Evolutionary conservation across 78 protist species (phyloP).

Genomic region (Mastigamoeba balamuthi): DNA sequence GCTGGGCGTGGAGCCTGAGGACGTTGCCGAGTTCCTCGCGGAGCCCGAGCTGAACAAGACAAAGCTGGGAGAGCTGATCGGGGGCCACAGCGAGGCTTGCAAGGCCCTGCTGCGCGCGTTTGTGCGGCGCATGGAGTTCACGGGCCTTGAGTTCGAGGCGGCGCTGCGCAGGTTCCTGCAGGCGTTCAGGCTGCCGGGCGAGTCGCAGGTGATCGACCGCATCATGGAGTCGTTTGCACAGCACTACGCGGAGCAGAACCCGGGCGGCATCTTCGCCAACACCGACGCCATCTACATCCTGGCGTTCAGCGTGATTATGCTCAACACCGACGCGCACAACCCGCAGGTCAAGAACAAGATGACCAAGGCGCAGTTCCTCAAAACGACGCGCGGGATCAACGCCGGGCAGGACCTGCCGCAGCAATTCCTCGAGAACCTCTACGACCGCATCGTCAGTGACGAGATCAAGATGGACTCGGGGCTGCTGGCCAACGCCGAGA

Average conservation of each 20-base stretch:
- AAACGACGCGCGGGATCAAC: slow-evolving; percentile 35
- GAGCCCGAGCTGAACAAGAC: background rate
- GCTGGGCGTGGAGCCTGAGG: slow-evolving; percentile 15
- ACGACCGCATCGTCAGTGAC: slow-evolving; percentile 47
- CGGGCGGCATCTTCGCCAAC: slow-evolving; percentile 12
- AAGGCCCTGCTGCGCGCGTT: slow-evolving; percentile 69
- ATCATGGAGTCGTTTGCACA: slow-evolving; percentile 95
- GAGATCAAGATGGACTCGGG: slow-evolving; percentile 60
- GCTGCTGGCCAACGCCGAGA: slow-evolving; percentile 26
- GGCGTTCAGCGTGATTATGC: slow-evolving; percentile 63
- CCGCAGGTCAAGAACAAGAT: slow-evolving; percentile 57
- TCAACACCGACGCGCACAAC: slow-evolving; percentile 80
- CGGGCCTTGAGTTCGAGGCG: slow-evolving; percentile 59
- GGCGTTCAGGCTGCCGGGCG: slow-evolving; percentile 91
- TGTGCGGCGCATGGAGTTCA: slow-evolving; percentile 67
- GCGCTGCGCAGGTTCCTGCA: slow-evolving; percentile 78
- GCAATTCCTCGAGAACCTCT: slow-evolving; percentile 36
- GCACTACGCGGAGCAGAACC: slow-evolving; percentile 63
- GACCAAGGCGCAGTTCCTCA: slow-evolving; percentile 42
- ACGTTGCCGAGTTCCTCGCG: slow-evolving; percentile 30
- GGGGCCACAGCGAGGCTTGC: slow-evolving; percentile 23
- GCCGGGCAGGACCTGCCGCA: slow-evolving; percentile 45
- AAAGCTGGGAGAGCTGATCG: background rate
- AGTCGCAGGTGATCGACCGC: slow-evolving; percentile 92
- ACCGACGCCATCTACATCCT: slow-evolving; percentile 47